Percentiles rank a stretch among this genome's conserved stretches.
Conservation (phyloP, 768 basidiomycete genomes). For the Lactifluus hygrophoroides region DNA sequence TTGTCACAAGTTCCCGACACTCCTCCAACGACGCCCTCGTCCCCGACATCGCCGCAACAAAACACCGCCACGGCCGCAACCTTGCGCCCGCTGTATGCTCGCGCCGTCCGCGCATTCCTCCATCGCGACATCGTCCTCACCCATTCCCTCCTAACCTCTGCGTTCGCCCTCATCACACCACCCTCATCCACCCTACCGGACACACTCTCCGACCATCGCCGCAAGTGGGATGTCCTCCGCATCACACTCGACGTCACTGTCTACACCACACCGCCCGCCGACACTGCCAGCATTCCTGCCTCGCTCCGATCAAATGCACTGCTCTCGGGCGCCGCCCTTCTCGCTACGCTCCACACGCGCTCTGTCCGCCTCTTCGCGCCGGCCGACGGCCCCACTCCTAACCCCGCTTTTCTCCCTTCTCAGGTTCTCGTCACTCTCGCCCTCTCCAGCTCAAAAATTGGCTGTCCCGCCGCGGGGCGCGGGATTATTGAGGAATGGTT, state of each 20-base stretch:
- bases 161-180: slow-evolving; percentile 48
- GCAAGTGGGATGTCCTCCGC: slow-evolving; percentile 83
- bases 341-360: slow-evolving; percentile 49
- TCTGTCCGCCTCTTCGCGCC: slow-evolving; percentile 67
- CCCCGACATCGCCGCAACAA: slow-evolving; percentile 6
- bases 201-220: slow-evolving; percentile 39
- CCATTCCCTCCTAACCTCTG: slow-evolving; percentile 54
- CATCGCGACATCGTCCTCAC: slow-evolving; percentile 64
- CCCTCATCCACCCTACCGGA: slow-evolving; percentile 35
- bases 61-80: slow-evolving; percentile 38
- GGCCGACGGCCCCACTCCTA: too few relatives aligned
- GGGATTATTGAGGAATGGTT: slow-evolving; percentile 76
- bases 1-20: not conserved
- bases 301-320: slow-evolving; percentile 43
- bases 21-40: slow-evolving; percentile 1
- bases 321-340: slow-evolving; percentile 50
- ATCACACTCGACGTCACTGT: slow-evolving; percentile 75
- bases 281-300: slow-evolving; percentile 39
- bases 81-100: slow-evolving; percentile 63
- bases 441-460: slow-evolving; percentile 60
- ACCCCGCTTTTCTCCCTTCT: slow-evolving; percentile 58
- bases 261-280: slow-evolving; percentile 45
- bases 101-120: slow-evolving; percentile 72
- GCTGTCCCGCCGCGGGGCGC: slow-evolving; percentile 51
- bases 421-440: slow-evolving; percentile 64